These are phyloP conservation scores for Metarhizium anisopliae DNA, from an alignment of 2,329 filamentous ascomycete species.

Conservation along the genomic window DNA sequence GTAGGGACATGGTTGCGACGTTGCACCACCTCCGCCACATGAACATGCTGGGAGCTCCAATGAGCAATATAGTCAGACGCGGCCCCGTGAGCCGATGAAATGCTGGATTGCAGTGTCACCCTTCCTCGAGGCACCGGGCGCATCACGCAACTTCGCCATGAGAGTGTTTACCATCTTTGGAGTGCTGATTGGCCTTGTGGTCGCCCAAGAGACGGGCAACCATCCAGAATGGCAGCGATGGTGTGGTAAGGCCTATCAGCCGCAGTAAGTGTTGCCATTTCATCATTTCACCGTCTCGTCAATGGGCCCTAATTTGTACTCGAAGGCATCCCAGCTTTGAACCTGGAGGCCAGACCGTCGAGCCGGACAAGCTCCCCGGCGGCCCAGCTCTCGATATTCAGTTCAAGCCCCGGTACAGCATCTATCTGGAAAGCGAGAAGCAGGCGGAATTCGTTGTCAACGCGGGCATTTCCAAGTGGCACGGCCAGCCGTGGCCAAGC, in stretches of 20 bases:
- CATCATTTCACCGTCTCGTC: background rate
- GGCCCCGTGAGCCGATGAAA: background rate
- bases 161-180: background rate
- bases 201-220: slow-evolving; percentile 25
- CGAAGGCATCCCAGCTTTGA: slow-evolving; percentile 30
- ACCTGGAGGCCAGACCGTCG: slow-evolving; percentile 32
- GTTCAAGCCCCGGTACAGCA: slow-evolving; percentile 34
- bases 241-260: slow-evolving; percentile 38
- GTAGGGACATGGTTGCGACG: too few relatives aligned
- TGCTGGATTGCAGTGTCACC: too few relatives aligned
- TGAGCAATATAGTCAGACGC: background rate
- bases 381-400: slow-evolving; percentile 32
- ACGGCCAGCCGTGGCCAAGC: slow-evolving; percentile 27
- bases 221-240: slow-evolving; percentile 35
- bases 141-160: background rate
- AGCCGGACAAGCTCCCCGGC: slow-evolving; percentile 21
- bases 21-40: too few relatives aligned
- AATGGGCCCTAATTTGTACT: background rate
- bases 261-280: slow-evolving; percentile 19
- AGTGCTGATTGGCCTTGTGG: background rate
- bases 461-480: slow-evolving; percentile 30
- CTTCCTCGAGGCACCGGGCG: too few relatives aligned
- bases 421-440: slow-evolving; percentile 34
- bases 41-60: too few relatives aligned
- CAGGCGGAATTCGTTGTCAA: slow-evolving; percentile 34